Evolutionary conservation across 495 filamentous ascomycete species (phyloP).

Genomic region (Podospora pseudopauciseta): DNA sequence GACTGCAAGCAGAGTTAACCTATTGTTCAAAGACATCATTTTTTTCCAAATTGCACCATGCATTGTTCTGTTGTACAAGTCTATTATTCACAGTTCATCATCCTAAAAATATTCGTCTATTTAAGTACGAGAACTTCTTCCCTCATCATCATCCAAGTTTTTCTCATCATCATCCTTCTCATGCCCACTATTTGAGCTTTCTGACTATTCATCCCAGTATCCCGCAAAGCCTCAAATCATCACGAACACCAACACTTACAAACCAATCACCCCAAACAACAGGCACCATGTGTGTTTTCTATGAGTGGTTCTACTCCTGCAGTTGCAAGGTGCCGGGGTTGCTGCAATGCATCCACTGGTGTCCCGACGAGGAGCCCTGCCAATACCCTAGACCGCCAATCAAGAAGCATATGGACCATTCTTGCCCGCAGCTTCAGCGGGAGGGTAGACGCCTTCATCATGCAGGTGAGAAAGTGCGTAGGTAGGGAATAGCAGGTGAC

Average conservation of each 20-base stretch:
- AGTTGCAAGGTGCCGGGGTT: background rate
- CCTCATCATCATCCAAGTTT: background rate
- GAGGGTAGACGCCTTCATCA: background rate
- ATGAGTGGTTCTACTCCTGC: background rate
- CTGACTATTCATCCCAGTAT: background rate
- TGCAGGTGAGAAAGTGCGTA: background rate
- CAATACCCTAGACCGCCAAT: background rate
- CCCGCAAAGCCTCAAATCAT: background rate
- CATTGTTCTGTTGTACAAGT: background rate
- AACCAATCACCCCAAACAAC: background rate
- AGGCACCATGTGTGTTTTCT: background rate
- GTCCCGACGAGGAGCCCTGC: background rate
- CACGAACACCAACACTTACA: background rate
- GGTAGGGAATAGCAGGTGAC: background rate
- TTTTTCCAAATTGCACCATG: too few relatives aligned
- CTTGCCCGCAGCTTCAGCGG: background rate
- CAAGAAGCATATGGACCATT: background rate
- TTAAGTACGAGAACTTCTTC: background rate
- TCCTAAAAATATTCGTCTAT: background rate
- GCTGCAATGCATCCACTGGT: background rate
- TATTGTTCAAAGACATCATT: too few relatives aligned
- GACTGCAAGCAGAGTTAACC: too few relatives aligned
- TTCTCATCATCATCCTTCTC: background rate
- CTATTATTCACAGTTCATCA: background rate
- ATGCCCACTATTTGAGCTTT: background rate